These are phyloP conservation scores for Zychaea mexicana DNA, from an alignment of 371 early-diverging fungal genomes.

Conservation along the genomic window DNA sequence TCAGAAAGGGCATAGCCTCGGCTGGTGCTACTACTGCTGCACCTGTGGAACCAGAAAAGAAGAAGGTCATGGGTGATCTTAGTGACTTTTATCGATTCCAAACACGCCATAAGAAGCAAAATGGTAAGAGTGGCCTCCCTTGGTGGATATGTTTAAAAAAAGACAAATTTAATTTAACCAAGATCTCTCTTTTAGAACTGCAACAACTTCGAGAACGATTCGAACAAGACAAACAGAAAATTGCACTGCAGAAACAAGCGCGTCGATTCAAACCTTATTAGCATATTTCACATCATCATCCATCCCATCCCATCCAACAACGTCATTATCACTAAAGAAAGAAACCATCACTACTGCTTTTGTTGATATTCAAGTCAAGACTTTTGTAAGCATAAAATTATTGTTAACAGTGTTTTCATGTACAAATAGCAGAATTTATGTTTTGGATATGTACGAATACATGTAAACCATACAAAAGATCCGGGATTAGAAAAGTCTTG, in stretches of 20 bases:
- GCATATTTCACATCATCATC: neutral
- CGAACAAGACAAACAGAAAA: constrained; percentile 89
- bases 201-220: constrained; percentile 85
- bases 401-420: no score
- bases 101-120: constrained; percentile 85
- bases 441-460: no score
- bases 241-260: constrained; percentile 76
- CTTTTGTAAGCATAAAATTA: neutral
- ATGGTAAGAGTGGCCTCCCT: no score
- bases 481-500: no score
- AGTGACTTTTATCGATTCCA: constrained; percentile 95
- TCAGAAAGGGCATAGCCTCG: constrained; percentile 57
- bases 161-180: no score
- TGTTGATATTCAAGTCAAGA: no score
- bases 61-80: constrained; percentile 75
- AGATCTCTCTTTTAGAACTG: constrained; percentile 61
- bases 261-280: constrained; percentile 92
- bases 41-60: constrained; percentile 37
- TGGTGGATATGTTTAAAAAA: no score
- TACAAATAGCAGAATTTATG: no score
- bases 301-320: no score
- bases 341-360: no score
- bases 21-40: constrained; percentile 63
- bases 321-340: no score
- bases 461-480: no score